Conservation (phyloP, 2,329 filamentous ascomycete genomes). For the Colletotrichum zoysiae region DNA sequence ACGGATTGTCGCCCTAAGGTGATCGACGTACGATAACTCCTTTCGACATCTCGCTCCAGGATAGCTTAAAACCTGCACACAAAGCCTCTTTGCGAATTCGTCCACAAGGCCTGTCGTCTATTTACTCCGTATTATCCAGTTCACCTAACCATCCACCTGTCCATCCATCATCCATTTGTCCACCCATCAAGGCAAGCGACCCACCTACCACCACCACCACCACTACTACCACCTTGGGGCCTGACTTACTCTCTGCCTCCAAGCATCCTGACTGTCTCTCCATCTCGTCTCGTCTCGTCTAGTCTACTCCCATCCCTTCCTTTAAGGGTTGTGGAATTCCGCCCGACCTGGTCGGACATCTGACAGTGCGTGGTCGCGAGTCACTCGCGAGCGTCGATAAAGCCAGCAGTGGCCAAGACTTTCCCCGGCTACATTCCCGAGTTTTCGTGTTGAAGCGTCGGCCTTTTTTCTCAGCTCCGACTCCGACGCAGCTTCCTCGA, state of each 20-base stretch:
- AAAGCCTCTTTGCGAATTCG: constrained; percentile 37
- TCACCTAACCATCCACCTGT: constrained; percentile 6
- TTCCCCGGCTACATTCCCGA: constrained; percentile 21
- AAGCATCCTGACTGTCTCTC: neutral
- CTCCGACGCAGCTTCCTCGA: constrained; percentile 43
- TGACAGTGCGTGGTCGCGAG: constrained; percentile 5
- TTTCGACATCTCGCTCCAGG: constrained; percentile 39
- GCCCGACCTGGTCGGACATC: neutral
- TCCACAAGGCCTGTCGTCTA: constrained; percentile 22
- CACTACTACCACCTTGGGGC: constrained; percentile 3
- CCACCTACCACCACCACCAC: constrained; percentile 18
- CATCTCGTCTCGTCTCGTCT: constrained; percentile 5
- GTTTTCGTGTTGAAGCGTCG: constrained; percentile 19
- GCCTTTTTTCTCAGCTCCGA: constrained; percentile 23
- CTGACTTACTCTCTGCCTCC: neutral
- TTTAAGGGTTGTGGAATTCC: constrained; percentile 2
- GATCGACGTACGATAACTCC: constrained; percentile 42
- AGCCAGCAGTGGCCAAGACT: constrained; percentile 1
- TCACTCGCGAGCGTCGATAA: neutral
- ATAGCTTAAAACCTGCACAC: constrained; percentile 39
- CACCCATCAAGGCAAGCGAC: constrained; percentile 3
- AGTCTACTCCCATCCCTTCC: constrained; percentile 7
- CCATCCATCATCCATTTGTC: neutral
- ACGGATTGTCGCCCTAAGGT: constrained; percentile 36
- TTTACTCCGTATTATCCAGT: constrained; percentile 5